Evolutionary conservation across 1,139 yeast species (phyloP), one percentile per base, ranked within the genome.

Genomic region (Pichia cactophila): DNA sequence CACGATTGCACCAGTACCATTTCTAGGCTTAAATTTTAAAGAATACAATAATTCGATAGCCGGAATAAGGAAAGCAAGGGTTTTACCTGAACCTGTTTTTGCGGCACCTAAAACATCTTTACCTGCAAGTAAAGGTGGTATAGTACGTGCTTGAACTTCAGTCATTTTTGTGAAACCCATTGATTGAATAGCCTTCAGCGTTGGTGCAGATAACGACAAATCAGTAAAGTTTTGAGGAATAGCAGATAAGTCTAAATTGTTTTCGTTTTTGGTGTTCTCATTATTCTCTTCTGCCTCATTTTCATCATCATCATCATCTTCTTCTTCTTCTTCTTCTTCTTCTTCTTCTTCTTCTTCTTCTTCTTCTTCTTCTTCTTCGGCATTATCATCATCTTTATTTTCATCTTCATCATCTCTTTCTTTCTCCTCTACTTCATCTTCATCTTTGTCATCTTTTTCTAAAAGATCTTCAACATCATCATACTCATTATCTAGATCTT

Each of bases 61-160:
- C 11, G 99, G 99, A 52, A 92, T 77, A 61, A 94, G 74, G 62
- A 94, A 92, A 6, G 99, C 97, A 56, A 92, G 73, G 1, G 98
- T 90, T 70, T 90, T 90, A 65, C 98, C 98, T 1, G 97, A 88
- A 42, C 98, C 98, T 2, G 98, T 90, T 70, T 90, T 88, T 50
- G 97, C 97, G 38, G 97, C 97, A 58, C 97, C 97, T 50, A 90
- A 76, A 28, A 90, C 97, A 69, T 90, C 97, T 60, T 90, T 80
- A 42, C 98, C 97, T 0, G 97, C 96, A 59, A 90, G 72, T 56
- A 92, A 73, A 16, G 97, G 97, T 9, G 97, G 97, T 51, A 90
- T 90, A 16, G 97, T 88, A 67, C 89, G 82, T 37, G 95, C 86
- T 69, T 90, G 98, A 14, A 90, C 97, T 52, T 83, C 79, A 6